Percentiles rank a stretch among this genome's conserved stretches.
phyloP scores from a whole-genome alignment of 1,284 basidiomycete species.

The Cystobasidium slooffiae region DNA sequence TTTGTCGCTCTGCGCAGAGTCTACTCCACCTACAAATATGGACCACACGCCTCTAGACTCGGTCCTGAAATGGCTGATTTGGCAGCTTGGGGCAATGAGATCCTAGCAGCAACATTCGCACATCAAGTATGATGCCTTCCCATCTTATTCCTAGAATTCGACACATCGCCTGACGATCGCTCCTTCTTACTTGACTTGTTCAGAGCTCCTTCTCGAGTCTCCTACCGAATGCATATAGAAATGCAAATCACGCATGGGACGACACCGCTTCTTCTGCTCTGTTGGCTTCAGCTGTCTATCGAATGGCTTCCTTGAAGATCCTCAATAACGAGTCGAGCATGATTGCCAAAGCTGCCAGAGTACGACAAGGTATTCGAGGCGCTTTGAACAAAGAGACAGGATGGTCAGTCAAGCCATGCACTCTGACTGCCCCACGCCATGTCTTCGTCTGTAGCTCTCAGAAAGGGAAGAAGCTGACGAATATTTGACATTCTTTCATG shows the following conservation, averaged over 20 bases:
- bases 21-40: slow-evolving; percentile 71
- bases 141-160: slow-evolving; percentile 37
- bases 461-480: slow-evolving; percentile 20
- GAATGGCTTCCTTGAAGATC: slow-evolving; percentile 64
- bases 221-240: slow-evolving; percentile 41
- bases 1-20: slow-evolving; percentile 57
- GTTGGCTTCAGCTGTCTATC: slow-evolving; percentile 75
- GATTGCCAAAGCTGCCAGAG: slow-evolving; percentile 62
- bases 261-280: slow-evolving; percentile 77
- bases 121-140: slow-evolving; percentile 59
- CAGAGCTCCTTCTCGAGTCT: slow-evolving; percentile 41
- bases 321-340: slow-evolving; percentile 63
- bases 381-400: slow-evolving; percentile 54
- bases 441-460: slow-evolving; percentile 14
- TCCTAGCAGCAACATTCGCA: slow-evolving; percentile 71
- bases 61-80: slow-evolving; percentile 67
- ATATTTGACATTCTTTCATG: not conserved
- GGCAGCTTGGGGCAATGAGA: slow-evolving; percentile 70
- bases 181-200: not conserved
- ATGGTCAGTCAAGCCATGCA: slow-evolving; percentile 36
- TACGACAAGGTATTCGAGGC: slow-evolving; percentile 63
- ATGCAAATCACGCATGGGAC: slow-evolving; percentile 63
- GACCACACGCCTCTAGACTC: slow-evolving; percentile 63
- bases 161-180: not conserved
- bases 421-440: slow-evolving; percentile 8